Conservation (phyloP, 257 asterid species). For the Jacaranda mimosifolia region DNA sequence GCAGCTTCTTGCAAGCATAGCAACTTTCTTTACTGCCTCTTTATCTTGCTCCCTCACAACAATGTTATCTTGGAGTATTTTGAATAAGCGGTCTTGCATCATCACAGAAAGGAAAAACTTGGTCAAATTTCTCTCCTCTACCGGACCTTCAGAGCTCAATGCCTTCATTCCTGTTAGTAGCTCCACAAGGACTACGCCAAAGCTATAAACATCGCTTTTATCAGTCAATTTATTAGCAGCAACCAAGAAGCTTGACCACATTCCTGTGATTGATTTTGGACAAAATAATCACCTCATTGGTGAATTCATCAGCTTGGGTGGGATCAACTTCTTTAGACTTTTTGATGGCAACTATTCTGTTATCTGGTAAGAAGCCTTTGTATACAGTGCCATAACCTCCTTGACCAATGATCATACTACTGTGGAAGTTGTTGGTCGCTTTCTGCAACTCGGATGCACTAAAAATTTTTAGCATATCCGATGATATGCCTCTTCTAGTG, state of each 20-base stretch:
- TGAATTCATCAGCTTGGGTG: not conserved
- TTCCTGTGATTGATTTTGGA: not conserved
- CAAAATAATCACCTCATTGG: not conserved
- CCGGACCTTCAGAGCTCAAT: constrained; percentile 1
- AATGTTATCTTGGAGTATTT: constrained; percentile 33
- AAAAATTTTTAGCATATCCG: constrained; percentile 27
- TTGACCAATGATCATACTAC: constrained; percentile 41
- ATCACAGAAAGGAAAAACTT: constrained; percentile 21
- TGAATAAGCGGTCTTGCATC: constrained; percentile 18
- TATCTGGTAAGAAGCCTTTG: not conserved
- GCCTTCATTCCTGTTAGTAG: not conserved
- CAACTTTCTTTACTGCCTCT: constrained; percentile 30
- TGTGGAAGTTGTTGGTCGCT: constrained; percentile 39
- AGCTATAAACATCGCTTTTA: constrained; percentile 36
- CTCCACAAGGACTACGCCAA: constrained; percentile 34
- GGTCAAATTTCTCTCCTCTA: constrained; percentile 22
- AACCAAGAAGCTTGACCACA: not conserved
- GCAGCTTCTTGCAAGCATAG: constrained; percentile 31
- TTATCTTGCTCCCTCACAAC: constrained; percentile 20
- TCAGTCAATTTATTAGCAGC: constrained; percentile 9
- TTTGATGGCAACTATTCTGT: not conserved
- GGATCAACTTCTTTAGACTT: not conserved
- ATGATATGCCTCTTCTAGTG: constrained; percentile 15
- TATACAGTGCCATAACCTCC: constrained; percentile 40
- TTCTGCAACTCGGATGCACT: constrained; percentile 34